Evolutionary conservation across 305 asterid genomes (phyloP), one percentile per base, ranked within the genome.

Genomic region (Stenogyne calaminthoides): DNA sequence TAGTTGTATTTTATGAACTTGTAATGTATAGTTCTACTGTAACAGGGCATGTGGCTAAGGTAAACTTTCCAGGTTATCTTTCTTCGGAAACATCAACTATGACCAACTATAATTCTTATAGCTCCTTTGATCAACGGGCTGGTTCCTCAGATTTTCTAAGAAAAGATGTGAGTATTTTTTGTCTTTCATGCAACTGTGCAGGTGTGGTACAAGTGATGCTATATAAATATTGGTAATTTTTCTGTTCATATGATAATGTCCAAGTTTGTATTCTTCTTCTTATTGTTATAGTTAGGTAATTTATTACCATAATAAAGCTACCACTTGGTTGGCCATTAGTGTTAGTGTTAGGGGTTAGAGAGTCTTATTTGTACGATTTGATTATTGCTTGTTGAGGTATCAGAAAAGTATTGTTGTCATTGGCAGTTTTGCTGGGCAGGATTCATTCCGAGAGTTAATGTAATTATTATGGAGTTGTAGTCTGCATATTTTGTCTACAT

Each of bases 11-110:
- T 16, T 37, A 58, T 25, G 60, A 40, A 29, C 61, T 61, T 18
- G 54, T 60, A 54, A 73, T 72, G 67, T 20, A 71, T 79, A 32
- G 64, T 81, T 73, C 39, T 71, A 12, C 72, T 37, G 69, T 62
- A 70, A 63, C 89, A 84, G 91, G 81, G 47, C 80, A 71, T 88
- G 62, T 68, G 51, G 79, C 77, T 14, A 82, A 67, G 70, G 57
- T 81, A 37, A 81, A 66, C 71, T 82, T 85, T 80, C 87, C 89
- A 11, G 93, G 93, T 46, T 77, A 84, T 78, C 72, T 82, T 57
- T 49, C 87, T 16, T 79, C 91, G 2, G 93, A 89, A 75, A 71
- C 81, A 14, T 76, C 96, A 75, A 56, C 82, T n/a, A 61, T 78
- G 75, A 75, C 80, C 39, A 63, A 82, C 72, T 67, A 71, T 74